These are phyloP conservation scores for Hevea brasiliensis DNA, from an alignment of 345 rosid genomes.

Conservation along the genomic window DNA sequence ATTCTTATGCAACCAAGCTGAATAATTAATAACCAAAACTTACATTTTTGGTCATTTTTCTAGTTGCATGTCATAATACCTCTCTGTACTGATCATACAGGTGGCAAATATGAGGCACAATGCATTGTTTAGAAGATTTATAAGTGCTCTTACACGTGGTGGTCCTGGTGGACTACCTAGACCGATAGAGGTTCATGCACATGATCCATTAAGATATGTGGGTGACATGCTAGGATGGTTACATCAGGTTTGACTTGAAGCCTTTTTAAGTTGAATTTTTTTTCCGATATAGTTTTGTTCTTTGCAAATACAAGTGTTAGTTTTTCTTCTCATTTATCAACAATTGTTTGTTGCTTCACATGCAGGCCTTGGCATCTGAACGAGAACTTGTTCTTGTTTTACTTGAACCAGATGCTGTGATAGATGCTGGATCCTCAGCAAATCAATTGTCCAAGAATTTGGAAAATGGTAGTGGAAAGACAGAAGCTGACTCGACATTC, in stretches of 20 bases:
- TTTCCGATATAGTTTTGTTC: slow-evolving; percentile 6
- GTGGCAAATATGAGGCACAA: slow-evolving; percentile 97
- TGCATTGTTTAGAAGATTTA: slow-evolving; percentile 94
- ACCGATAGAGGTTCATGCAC: slow-evolving; percentile 99
- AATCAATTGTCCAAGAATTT: slow-evolving; percentile 42
- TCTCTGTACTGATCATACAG: slow-evolving; percentile 38
- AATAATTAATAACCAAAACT: not conserved
- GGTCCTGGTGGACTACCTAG: slow-evolving; percentile 98
- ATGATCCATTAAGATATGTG: slow-evolving; percentile 95
- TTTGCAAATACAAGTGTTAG: not conserved
- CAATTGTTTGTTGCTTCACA: slow-evolving; percentile 12
- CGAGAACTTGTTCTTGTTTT: slow-evolving; percentile 84
- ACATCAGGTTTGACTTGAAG: slow-evolving; percentile 74
- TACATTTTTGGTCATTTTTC: slow-evolving; percentile 4
- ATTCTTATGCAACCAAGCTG: slow-evolving; percentile 23
- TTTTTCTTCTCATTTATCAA: slow-evolving; percentile 16
- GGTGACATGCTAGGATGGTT: slow-evolving; percentile 99
- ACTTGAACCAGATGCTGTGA: slow-evolving; percentile 72
- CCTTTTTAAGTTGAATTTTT: slow-evolving; percentile 10
- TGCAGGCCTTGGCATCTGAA: slow-evolving; percentile 97
- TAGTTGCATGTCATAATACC: slow-evolving; percentile 10
- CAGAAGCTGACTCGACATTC: slow-evolving; percentile 75
- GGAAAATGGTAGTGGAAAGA: slow-evolving; percentile 64
- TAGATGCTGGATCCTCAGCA: slow-evolving; percentile 57
- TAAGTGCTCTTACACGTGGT: slow-evolving; percentile 98